Percentiles rank a stretch among this genome's conserved stretches.
These are phyloP conservation scores for Grosmannia huntii DNA, from an alignment of 2,329 filamentous ascomycete species.

Conservation along the genomic window DNA sequence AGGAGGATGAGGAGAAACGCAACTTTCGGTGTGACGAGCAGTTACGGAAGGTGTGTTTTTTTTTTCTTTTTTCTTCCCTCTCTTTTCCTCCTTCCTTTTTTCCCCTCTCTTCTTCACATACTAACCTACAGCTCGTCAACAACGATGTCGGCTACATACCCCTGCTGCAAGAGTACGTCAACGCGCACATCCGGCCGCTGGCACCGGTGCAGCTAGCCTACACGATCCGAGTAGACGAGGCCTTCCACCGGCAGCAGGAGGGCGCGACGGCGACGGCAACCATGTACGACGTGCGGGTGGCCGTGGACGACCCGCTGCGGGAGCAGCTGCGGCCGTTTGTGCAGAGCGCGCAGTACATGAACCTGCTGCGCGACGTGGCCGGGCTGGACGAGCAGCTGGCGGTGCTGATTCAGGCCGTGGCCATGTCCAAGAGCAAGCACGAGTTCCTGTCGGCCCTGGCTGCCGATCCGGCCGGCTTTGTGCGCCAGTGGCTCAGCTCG, in stretches of 20 bases:
- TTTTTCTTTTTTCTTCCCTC: not conserved
- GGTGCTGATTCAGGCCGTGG: constrained; percentile 67
- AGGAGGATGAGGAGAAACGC: constrained; percentile 91
- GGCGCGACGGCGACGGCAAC: constrained; percentile 50
- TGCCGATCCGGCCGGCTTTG: constrained; percentile 71
- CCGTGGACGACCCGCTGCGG: constrained; percentile 70
- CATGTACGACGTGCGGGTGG: constrained; percentile 79
- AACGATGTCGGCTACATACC: constrained; percentile 75
- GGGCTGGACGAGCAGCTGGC: constrained; percentile 76
- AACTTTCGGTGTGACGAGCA: constrained; percentile 82
- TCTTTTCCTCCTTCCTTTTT: not conserved
- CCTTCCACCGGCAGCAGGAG: constrained; percentile 41
- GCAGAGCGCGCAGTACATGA: constrained; percentile 55
- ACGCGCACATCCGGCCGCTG: constrained; percentile 64
- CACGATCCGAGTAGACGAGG: constrained; percentile 84
- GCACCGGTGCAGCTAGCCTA: constrained; percentile 76
- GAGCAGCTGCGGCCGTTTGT: constrained; percentile 52
- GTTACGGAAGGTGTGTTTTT: constrained; percentile 54
- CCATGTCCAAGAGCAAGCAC: constrained; percentile 79
- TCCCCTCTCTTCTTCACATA: not conserved
- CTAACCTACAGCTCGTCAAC: constrained; percentile 48
- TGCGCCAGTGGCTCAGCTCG: constrained; percentile 77
- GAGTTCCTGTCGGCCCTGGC: constrained; percentile 70
- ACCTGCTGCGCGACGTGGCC: constrained; percentile 63
- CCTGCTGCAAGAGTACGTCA: constrained; percentile 67